Evolutionary conservation across 768 basidiomycete genomes (phyloP).

Genomic region (Boletus rubropictus): DNA sequence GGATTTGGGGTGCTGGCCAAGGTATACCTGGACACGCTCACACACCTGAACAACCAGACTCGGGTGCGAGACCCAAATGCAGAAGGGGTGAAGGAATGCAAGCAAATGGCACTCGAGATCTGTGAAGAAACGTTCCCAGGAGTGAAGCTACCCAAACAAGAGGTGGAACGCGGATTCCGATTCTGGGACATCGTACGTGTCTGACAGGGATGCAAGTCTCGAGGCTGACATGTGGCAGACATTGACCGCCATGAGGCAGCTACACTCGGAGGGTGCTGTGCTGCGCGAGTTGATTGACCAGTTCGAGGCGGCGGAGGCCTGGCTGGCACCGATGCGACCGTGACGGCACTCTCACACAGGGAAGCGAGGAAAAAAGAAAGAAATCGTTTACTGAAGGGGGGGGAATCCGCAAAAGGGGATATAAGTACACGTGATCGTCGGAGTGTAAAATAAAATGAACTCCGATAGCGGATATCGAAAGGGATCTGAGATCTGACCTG

Average conservation of each 20-base stretch:
- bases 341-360: constrained; percentile 34
- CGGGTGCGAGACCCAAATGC: constrained; percentile 72
- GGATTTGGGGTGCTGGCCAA: constrained; percentile 97
- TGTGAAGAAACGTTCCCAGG: constrained; percentile 94
- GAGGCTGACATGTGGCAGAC: constrained; percentile 46
- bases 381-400: too few species aligned
- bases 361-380: too few species aligned
- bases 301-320: constrained; percentile 93
- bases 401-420: constrained; percentile 9
- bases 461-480: neutral
- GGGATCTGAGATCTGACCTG: constrained; percentile 23
- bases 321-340: constrained; percentile 88
- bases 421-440: constrained; percentile 18
- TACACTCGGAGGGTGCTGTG: constrained; percentile 78
- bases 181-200: constrained; percentile 97
- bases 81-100: constrained; percentile 76
- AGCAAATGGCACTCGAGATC: constrained; percentile 81
- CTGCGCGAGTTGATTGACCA: constrained; percentile 86
- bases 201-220: too few species aligned
- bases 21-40: constrained; percentile 91
- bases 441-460: neutral
- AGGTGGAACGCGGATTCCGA: constrained; percentile 94
- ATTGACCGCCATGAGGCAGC: constrained; percentile 82
- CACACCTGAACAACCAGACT: constrained; percentile 76
- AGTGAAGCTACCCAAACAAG: constrained; percentile 78